These are phyloP conservation scores for Gracilaria domingensis DNA, from an alignment of 23 red algal species.

Conservation along the genomic window DNA sequence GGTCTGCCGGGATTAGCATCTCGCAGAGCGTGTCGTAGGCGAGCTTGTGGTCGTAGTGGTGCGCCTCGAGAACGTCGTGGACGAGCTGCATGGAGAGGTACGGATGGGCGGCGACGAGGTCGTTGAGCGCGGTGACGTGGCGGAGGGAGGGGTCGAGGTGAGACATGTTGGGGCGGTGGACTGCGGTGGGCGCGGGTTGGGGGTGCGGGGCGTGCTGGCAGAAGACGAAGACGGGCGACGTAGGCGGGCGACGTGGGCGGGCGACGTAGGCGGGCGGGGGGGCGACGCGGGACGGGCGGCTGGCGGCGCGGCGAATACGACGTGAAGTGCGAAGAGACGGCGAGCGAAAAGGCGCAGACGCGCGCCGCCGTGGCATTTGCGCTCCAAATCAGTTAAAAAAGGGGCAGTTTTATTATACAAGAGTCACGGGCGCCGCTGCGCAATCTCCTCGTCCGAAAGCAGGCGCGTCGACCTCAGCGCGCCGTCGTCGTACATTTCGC, in stretches of 20 bases:
- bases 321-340: too few species aligned
- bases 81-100: constrained; percentile 21
- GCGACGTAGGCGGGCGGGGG: too few species aligned
- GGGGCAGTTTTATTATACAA: too few species aligned
- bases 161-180: not conserved
- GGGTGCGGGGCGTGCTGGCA: too few species aligned
- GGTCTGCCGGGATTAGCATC: constrained; percentile 54
- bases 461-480: not conserved
- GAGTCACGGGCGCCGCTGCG: not conserved
- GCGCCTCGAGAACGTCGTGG: constrained; percentile 28
- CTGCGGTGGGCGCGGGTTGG: not conserved
- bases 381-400: too few species aligned
- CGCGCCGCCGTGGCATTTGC: too few species aligned
- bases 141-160: not conserved
- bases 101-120: constrained; percentile 36
- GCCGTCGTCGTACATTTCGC: constrained; percentile 2
- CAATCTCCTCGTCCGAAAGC: constrained; percentile 1
- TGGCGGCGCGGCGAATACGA: too few species aligned
- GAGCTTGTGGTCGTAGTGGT: constrained; percentile 18
- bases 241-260: too few species aligned
- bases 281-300: too few species aligned
- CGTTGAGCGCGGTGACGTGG: constrained; percentile 17
- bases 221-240: too few species aligned
- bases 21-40: constrained; percentile 56
- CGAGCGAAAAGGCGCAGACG: too few species aligned